A percentile compares a stretch with the other conserved stretches of the same genome.
Conservation (phyloP, 768 basidiomycete species). For the Crassisporium funariophilum region DNA sequence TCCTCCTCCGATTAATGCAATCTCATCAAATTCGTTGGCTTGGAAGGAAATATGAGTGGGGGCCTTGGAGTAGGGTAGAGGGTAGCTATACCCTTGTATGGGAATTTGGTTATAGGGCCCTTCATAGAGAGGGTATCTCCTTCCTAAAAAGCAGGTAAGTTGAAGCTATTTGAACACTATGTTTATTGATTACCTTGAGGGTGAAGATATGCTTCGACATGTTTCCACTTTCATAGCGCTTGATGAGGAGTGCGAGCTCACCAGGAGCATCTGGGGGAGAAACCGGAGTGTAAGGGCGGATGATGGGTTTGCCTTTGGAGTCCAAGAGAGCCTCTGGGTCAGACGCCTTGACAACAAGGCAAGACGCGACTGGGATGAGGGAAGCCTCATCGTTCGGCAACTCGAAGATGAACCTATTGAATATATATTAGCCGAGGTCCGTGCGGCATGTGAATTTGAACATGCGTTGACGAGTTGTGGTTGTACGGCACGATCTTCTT, state of each 20-base stretch:
- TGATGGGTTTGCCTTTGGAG: constrained; percentile 83
- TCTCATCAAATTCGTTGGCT: constrained; percentile 85
- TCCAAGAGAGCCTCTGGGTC: constrained; percentile 65
- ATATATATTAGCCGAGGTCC: constrained; percentile 1
- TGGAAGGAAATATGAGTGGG: constrained; percentile 9
- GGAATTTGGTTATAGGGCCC: constrained; percentile 88
- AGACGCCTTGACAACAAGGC: constrained; percentile 76
- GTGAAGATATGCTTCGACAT: constrained; percentile 82
- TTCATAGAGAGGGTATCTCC: constrained; percentile 87
- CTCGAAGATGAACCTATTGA: constrained; percentile 71
- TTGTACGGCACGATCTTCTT: constrained; percentile 85
- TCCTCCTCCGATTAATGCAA: constrained; percentile 91
- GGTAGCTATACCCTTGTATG: constrained; percentile 66
- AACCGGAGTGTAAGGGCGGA: constrained; percentile 92
- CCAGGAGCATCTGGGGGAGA: constrained; percentile 76
- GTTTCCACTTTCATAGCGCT: constrained; percentile 81
- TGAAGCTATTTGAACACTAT: constrained; percentile 5
- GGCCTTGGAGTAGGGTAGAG: background rate
- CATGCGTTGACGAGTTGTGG: constrained; percentile 86
- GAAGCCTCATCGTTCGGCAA: constrained; percentile 79
- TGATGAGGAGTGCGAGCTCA: constrained; percentile 80
- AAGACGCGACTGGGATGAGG: constrained; percentile 77
- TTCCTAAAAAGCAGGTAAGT: constrained; percentile 34
- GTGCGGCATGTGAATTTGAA: too few species aligned
- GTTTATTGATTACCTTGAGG: constrained; percentile 50